Evolutionary conservation across 2,329 filamentous ascomycete species (phyloP).

Genomic region (Exophiala phaeomuriformis): DNA sequence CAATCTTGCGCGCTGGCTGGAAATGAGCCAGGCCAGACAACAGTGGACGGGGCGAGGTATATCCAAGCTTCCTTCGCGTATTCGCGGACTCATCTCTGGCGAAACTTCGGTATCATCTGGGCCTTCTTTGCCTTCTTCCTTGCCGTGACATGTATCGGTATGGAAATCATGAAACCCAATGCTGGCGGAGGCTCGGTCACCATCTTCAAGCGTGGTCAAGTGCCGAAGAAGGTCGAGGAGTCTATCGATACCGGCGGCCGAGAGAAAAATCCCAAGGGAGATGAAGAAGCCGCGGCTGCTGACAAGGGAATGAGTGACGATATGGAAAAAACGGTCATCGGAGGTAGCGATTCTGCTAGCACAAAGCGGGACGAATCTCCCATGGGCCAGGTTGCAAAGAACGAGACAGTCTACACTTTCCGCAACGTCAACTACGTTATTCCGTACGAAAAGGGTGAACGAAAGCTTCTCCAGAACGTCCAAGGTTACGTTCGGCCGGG

Average conservation of each 20-base stretch:
- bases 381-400: conserved; percentile 50
- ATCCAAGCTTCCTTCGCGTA: conserved; percentile 51
- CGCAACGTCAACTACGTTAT: conserved; percentile 71
- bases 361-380: conserved; percentile 27
- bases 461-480: conserved; percentile 51
- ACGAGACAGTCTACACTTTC: conserved; percentile 74
- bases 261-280: conserved; percentile 38
- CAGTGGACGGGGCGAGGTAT: conserved; percentile 51
- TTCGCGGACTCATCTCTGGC: conserved; percentile 53
- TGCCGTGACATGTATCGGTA: conserved; percentile 65
- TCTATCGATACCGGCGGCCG: conserved; percentile 48
- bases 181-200: conserved; percentile 75
- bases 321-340: conserved; percentile 25
- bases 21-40: conserved; percentile 45
- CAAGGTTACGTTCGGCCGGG: conserved; percentile 70
- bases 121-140: conserved; percentile 70
- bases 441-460: conserved; percentile 38
- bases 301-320: background rate
- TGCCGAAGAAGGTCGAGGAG: conserved; percentile 51
- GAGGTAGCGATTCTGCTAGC: conserved; percentile 27
- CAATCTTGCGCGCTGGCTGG: conserved; percentile 56
- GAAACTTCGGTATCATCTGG: conserved; percentile 73
- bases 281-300: conserved; percentile 39
- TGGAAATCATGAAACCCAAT: conserved; percentile 70
- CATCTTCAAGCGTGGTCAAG: conserved; percentile 63